Evolutionary conservation across 2,329 filamentous ascomycete species (phyloP), one percentile per base, ranked within the genome.

Genomic region (Penicillium sp.): DNA sequence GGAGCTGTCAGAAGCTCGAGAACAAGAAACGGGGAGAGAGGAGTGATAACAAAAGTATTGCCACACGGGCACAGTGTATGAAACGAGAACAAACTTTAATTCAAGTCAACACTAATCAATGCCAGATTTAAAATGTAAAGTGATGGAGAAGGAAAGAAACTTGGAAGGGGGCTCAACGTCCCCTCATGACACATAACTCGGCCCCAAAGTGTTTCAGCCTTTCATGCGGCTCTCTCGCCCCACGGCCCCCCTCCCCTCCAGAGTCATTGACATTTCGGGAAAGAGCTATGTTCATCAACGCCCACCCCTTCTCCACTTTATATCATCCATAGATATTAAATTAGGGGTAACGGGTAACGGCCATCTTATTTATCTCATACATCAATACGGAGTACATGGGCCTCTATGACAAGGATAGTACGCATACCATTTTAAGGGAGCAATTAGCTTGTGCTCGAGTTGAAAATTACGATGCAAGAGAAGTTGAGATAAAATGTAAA

Each of bases 171-270:
- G 45, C 41, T 19, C 10, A 41, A 49, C 25, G 27, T 44, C 19
- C 33, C 44, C 44, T 39, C 45, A 50, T 55, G 53, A 50, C 46
- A 55, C 47, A 55, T 50, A n/a, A 23, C 11, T 55, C 31, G 46
- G 46, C 53, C 53, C 47, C 47, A 38, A 44, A 15, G 15, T 45
- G 60, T 65, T 61, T 64, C 62, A 64, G 59, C 63, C 55, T 61
- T 51, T 46, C 58, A 50, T 64, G 60, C 64, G 64, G 64, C 31
- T 33, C 64, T 66, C 64, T 59, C 40, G 33, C 25, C 2, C 31
- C 33, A 41, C 25, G 36, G 27, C 49, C 36, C 36, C 43, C 31
- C 19, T 21, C 19, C 36, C 31, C 33, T 39, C 31, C 8, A 27
- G 5, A 33, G 31, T 13, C 31, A 15, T 33, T 33, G 5, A 38